Base-by-base conservation (phyloP, 768 basidiomycete genomes). In the Calocybe cyanea region DNA sequence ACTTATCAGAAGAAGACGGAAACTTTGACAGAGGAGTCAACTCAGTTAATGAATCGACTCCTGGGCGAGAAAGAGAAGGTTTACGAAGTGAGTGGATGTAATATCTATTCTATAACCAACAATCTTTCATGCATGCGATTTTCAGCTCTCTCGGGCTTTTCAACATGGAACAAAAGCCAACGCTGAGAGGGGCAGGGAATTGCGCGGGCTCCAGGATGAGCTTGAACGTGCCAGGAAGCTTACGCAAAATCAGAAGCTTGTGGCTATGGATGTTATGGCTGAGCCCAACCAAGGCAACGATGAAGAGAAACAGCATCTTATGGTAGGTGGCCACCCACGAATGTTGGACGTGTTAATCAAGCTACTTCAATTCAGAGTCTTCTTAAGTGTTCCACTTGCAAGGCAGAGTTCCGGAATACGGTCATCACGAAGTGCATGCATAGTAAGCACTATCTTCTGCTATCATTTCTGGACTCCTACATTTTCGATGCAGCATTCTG, bases 391-490 rank as follows among this genome's bases (percentile, higher is more conserved):
- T 88, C 89, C 10, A 92, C 87, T 4, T 98, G 95, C 68, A 79
- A 80, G 43, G 73, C 75, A 46, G 75, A 80, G 48, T 83, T 92
- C 67, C 84, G 92, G 15, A 79, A 81, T 38, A 85, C 85, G 3
- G 79, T 92, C 31, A 77, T 95, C 50, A 85, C 81, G 25, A 92
- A 91, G 62, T 95, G 92, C 71, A 83, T 87, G 79, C 93, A 95
- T 61, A 89, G 92, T 93, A 61, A 52, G 90, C 80, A 20, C 19
- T 17, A 6, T 0, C 23, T 3, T 44, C 13, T 25, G 32, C 32
- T 17, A 25, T 42, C 28, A 43, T 40, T 19, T 30, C 19, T 6
- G 35, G 4, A 13, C 14, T 8, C 18, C 17, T 7, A 36, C 24
- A 17, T 36, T 25, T 45, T 44, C 4, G 39, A 48, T 30, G 8